Percentiles rank a stretch among this genome's conserved stretches.
phyloP scores from a whole-genome alignment of 345 rosid genomes.

The Eucalyptus viminalis region DNA sequence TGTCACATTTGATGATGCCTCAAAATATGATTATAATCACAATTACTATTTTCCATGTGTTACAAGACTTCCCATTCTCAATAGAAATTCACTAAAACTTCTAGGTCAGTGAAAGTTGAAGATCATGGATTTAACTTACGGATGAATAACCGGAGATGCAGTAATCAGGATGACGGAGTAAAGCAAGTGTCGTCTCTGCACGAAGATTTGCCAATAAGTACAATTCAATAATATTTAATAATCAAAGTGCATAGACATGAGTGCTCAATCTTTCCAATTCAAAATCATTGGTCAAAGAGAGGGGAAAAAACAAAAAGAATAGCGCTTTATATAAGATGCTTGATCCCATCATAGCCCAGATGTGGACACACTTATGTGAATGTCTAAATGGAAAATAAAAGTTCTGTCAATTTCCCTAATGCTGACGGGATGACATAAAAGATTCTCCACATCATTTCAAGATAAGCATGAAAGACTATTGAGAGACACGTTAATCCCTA shows the following conservation, averaged over 20 bases:
- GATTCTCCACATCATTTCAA: background rate
- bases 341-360: background rate
- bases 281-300: background rate
- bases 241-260: background rate
- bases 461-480: background rate
- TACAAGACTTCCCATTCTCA: background rate
- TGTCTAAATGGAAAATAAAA: background rate
- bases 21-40: background rate
- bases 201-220: background rate
- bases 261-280: background rate
- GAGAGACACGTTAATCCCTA: background rate
- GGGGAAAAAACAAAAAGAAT: background rate
- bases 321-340: background rate
- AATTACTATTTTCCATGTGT: background rate
- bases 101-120: background rate
- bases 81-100: background rate
- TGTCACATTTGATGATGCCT: background rate
- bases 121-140: slow-evolving; percentile 31
- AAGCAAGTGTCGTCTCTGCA: slow-evolving; percentile 81
- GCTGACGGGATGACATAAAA: background rate
- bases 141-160: slow-evolving; percentile 92
- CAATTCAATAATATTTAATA: background rate
- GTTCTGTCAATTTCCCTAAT: background rate
- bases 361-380: background rate
- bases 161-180: slow-evolving; percentile 92